Base-by-base conservation (phyloP, 2,329 filamentous ascomycete genomes). In the Pseudonectria buxi region DNA sequence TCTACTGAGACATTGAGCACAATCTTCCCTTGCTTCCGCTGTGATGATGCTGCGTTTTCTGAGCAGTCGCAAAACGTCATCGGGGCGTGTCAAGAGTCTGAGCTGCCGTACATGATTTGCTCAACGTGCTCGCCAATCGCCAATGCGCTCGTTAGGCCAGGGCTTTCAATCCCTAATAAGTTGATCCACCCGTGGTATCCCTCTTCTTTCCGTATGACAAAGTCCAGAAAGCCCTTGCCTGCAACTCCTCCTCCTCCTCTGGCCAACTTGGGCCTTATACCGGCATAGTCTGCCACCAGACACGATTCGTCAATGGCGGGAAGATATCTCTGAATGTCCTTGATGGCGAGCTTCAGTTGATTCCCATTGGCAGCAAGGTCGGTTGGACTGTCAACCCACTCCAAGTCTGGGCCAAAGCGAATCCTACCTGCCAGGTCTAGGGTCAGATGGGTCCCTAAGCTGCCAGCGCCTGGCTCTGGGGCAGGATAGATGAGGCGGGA, bases 401-500 rank as follows among this genome's bases (percentile, higher is more conserved):
- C 87, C 11, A 95, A 84, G 55, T 98, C 92, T 0, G 92, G 92
- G 0, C 92, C 92, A 59, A 98, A 98, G 26, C 87, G 82, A 28
- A 96, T 73, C 1, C 86, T 77, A 0, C 90, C 89, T 0, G 69
- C 74, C 63, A 96, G 73, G 58, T 98, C 92, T 38, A 96, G 74
- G 1, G 92, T 98, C 13, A 98, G 69, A 61, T 98, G 92, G 0
- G 92, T 96, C 31, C 92, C 92, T 1, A 98, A 67, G 0, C 92
- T 90, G 33, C 78, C 89, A 14, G 81, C 76, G 2, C 89, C 89
- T 0, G 88, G 83, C 7, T 84, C 70, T 0, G 90, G 88, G 0
- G 84, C 88, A 0, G 92, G 92, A 55, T 96, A 98, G 33, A 98
- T 71, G 14, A 98, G 76, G 0, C 83, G 86, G 2, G 63, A 68